Evolutionary conservation across 164 flowering plant species (phyloP), one percentile per base, ranked within the genome.

Genomic region (Vitis labrusca): DNA sequence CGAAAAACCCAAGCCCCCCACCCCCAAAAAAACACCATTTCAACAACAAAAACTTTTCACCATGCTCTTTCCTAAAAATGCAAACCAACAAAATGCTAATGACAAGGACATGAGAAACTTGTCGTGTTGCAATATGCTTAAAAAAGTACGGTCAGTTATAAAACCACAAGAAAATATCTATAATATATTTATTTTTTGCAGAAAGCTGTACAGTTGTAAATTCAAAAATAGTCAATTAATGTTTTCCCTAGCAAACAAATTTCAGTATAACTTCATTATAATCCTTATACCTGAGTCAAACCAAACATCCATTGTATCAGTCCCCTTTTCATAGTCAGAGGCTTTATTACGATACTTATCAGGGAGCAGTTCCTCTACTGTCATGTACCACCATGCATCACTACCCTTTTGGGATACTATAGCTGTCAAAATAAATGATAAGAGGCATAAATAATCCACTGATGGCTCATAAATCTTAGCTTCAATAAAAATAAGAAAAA

Each of bases 301-400:
- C 99, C 99, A 95, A 67, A 95, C 99, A 82, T 95, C 99, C 99
- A 95, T 95, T 14, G 99, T 95, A 80, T 95, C 99, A 61, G 86
- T 87, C 67, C 98, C 99, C 77, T 95, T 95, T 66, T 83, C 87
- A 76, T 90, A 95, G 10, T 86, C 88, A 27, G 91, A 82, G 29
- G 98, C 99, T 78, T 82, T 79, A 66, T 73, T 71, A 63, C 87
- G 92, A 81, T 93, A 95, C 63, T 74, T 84, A n/a, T 84, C 89
- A 58, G 99, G 99, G 54, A 95, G 93, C 64, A 95, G 75, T 15
- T 90, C 97, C 80, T 91, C 97, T 9, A 84, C 85, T 47, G 70
- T 69, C 98, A 95, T 91, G 72, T 91, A 91, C 99, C 99, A 95
- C 99, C 99, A 95, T 57, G 97, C 97, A 83, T 95, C 98, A 80